Percentiles rank a stretch among this genome's conserved stretches.
Evolutionary conservation across 176 grass and related monocot species (phyloP).

Genomic region (Bonia amplexicaulis): DNA sequence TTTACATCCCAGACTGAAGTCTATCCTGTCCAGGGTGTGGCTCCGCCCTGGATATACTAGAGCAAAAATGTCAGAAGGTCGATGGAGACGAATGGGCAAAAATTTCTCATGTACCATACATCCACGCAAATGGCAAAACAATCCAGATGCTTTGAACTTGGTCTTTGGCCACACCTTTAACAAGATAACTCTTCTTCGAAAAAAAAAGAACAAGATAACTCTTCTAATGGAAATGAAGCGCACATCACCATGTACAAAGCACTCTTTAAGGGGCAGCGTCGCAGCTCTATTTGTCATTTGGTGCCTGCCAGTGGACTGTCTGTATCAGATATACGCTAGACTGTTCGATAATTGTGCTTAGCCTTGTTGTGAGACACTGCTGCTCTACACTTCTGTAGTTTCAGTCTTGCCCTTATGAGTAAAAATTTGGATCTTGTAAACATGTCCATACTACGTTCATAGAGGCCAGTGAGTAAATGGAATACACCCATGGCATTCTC

Average conservation of each 20-base stretch:
- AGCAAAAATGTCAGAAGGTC: not conserved
- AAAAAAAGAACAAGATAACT: not conserved
- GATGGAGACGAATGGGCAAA: not conserved
- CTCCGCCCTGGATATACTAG: not conserved
- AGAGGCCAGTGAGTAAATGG: not conserved
- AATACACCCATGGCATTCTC: not conserved
- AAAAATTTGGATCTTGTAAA: not conserved
- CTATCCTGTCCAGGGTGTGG: accelerated
- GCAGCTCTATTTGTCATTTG: not conserved
- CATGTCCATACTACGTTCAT: not conserved
- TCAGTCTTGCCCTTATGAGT: not conserved
- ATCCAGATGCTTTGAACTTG: not conserved
- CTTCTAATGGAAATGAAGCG: not conserved
- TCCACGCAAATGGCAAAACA: not conserved
- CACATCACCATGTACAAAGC: not conserved
- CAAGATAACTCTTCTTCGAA: not conserved
- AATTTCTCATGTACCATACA: conserved; percentile 11
- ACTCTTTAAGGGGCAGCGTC: not conserved
- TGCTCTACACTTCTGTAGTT: not conserved
- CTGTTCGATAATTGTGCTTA: not conserved
- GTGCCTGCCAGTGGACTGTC: not conserved
- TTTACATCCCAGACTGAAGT: too few relatives aligned
- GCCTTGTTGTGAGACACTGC: not conserved
- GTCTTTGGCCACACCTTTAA: not conserved
- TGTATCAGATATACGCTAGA: not conserved